Conservation (phyloP, 768 basidiomycete species). For the Myochromella boudieri region DNA sequence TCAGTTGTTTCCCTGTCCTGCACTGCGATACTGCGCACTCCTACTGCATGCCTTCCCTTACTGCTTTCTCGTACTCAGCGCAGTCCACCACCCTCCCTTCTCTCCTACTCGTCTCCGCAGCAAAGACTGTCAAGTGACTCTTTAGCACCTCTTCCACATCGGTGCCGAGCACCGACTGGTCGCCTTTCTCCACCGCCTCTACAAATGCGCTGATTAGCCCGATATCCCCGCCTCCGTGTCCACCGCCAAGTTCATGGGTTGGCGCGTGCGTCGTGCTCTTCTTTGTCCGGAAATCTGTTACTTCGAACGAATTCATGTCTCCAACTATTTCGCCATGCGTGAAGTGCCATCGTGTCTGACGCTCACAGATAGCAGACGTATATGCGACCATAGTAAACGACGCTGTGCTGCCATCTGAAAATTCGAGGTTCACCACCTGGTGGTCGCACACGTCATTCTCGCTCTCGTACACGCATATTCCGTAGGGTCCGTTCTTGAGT, state of each 20-base stretch:
- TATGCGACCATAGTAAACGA: conserved; percentile 91
- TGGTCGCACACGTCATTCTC: conserved; percentile 89
- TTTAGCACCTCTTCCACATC: conserved; percentile 66
- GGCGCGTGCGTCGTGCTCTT: conserved; percentile 47
- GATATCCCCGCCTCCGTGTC: conserved; percentile 83
- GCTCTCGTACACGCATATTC: conserved; percentile 82
- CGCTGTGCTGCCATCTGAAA: conserved; percentile 75
- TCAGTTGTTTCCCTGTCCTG: no score
- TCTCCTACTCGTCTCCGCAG: conserved; percentile 75
- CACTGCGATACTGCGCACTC: no score
- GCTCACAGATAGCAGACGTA: conserved; percentile 74
- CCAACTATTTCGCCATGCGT: conserved; percentile 88
- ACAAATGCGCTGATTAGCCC: conserved; percentile 78
- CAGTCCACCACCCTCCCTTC: conserved; percentile 73
- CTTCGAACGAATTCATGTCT: conserved; percentile 74
- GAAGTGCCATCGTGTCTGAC: conserved; percentile 85
- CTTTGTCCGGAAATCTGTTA: conserved; percentile 71
- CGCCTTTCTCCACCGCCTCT: conserved; percentile 64
- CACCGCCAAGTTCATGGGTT: conserved; percentile 51
- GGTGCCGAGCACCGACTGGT: conserved; percentile 67
- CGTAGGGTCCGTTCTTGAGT: conserved; percentile 70
- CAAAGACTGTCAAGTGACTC: conserved; percentile 85
- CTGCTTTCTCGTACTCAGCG: conserved; percentile 56
- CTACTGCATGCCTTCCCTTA: conserved; percentile 31
- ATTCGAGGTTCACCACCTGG: conserved; percentile 89